Evolutionary conservation across 441 rosid genomes (phyloP), one percentile per base, ranked within the genome.

Genomic region (Euphorbia schlechtendalii): DNA sequence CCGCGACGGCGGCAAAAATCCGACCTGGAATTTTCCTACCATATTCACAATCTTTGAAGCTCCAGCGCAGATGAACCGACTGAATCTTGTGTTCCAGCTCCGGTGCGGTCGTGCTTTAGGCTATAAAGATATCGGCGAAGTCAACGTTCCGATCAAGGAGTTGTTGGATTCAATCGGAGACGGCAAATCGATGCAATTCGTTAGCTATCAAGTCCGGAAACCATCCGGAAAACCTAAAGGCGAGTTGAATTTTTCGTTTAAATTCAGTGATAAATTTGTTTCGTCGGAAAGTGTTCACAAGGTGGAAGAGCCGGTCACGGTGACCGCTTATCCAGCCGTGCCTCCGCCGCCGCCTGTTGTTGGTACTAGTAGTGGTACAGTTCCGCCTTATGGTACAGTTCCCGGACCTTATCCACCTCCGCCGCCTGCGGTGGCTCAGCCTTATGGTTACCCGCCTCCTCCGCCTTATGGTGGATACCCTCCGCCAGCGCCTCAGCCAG

Each of bases 101-200:
- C 83, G 83, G 25, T 80, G 88, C 77, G 86, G 84, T n/a, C 76
- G 88, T 5, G 78, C 76, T 41, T 68, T 86, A 0, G 91, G 97
- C 1, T 93, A 88, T 53, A 81, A 74, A 52, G 87, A 83, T 17
- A 63, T 90, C 20, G 96, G 91, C 10, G 78, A 71, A 18, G 90
- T 90, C 48, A 66, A 66, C 72, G 79, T 90, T 3, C 92, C 91
- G 4, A 59, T 90, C 38, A 75, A 78, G 69, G 87, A 85, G 68
- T 77, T 90, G 1, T 49, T 86, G 21, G 61, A 57, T 22, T 73
- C 79, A 0, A 55, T 45, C 0, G 76, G 64, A 2, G 78, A 68
- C 12, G 71, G 65, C 4, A 67, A 64, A 15, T 49, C 79, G 0
- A 65, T 76, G 77, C 48, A 69, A 43, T 67, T 71, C 22, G 82